Evolutionary conservation across 768 basidiomycete genomes (phyloP), one percentile per base, ranked within the genome.

Genomic region (Cyathus striatus): DNA sequence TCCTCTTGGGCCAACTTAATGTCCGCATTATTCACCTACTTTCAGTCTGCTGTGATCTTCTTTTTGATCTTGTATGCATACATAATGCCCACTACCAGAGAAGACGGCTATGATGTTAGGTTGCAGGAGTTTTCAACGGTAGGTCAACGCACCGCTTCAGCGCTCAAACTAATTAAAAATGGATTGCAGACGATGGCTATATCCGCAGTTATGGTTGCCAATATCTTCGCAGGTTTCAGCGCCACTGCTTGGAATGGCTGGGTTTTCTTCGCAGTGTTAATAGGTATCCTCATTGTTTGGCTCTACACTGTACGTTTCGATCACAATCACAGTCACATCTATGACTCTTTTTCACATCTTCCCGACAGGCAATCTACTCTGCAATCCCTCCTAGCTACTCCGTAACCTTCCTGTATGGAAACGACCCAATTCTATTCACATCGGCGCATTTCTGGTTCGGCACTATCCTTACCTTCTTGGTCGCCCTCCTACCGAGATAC

Each of bases 401-500:
- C 51, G 61, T 70, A 38, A 89, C 87, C 0, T 60, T 63, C n/a
- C 66, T 86, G 12, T 93, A 75, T 50, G 90, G 90, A 21, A 85
- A 85, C 67, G 72, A 87, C 56, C 60, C 70, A 46, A 82, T 72
- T 70, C 72, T 95, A 36, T 95, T 94, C 78, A 65, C 60, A 5
- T 90, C 93, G 0, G 79, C 87, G 1, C 81, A 82, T 58, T 96
- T 91, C 69, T 97, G 92, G 91, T 70, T 97, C 45, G 77, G 78
- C 41, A 66, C 90, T 40, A 72, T 81, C 14, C 68, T 95, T 45
- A 81, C 84, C 9, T 56, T 90, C 47, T 57, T 79, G 47, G 65
- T 97, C 24, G 72, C 89, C 2, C 69, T 96, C 10, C 64, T 81
- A 0, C 95, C 95, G 18, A 80, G 90, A 37, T 89, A 89, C 62